These are phyloP conservation scores for Pleurotus sapidus DNA, from an alignment of 768 basidiomycete genomes.

Conservation along the genomic window DNA sequence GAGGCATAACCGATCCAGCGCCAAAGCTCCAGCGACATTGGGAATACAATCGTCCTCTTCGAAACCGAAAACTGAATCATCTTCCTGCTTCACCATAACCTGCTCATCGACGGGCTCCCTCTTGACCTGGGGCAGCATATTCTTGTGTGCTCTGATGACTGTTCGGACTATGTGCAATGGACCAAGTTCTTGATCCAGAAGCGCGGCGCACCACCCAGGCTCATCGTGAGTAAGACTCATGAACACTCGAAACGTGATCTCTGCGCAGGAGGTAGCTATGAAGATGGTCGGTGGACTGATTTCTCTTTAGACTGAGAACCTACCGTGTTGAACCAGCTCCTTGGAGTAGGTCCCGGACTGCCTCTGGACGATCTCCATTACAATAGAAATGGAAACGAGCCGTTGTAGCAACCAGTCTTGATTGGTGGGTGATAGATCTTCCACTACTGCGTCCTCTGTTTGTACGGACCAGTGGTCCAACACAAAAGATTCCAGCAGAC, in stretches of 20 bases:
- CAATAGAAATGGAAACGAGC: constrained; percentile 50
- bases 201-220: constrained; percentile 48
- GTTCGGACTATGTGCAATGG: constrained; percentile 47
- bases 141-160: constrained; percentile 36
- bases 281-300: constrained; percentile 8
- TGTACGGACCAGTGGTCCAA: constrained; percentile 49
- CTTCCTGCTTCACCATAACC: constrained; percentile 4
- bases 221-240: constrained; percentile 70
- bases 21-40: constrained; percentile 29
- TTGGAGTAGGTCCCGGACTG: background rate
- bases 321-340: constrained; percentile 18
- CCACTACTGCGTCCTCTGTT: constrained; percentile 8
- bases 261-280: constrained; percentile 46
- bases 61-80: constrained; percentile 10
- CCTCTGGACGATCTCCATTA: constrained; percentile 32
- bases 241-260: constrained; percentile 60
- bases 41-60: constrained; percentile 9
- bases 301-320: background rate
- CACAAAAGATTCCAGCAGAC: constrained; percentile 60
- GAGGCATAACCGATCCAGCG: constrained; percentile 73
- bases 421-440: constrained; percentile 2
- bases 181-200: constrained; percentile 44
- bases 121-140: background rate
- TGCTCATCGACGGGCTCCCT: background rate
- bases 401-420: constrained; percentile 43